A percentile compares a stretch with the other conserved stretches of the same genome.
Conservation (phyloP, 371 early-diverging fungal species). For the Lichtheimia hyalospora region DNA sequence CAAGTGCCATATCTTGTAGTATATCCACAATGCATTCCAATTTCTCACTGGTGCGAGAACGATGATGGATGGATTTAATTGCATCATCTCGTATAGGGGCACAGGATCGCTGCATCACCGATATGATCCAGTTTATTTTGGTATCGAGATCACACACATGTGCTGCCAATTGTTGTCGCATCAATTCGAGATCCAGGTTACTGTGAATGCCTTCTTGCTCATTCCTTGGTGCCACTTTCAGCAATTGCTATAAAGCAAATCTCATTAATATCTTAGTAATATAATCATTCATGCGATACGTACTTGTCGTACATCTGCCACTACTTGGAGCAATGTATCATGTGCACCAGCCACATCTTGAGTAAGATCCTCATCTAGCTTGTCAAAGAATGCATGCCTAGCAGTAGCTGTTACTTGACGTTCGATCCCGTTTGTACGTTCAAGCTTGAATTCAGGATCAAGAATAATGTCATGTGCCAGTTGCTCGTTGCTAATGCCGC, state of each 20-base stretch:
- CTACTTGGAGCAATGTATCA: conserved; percentile 38
- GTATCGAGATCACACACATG: conserved; percentile 44
- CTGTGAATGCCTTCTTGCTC: conserved; percentile 32
- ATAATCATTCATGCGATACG: neutral
- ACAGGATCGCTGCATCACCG: conserved; percentile 62
- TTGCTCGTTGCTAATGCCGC: conserved; percentile 52
- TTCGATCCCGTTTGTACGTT: conserved; percentile 40
- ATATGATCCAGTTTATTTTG: conserved; percentile 43
- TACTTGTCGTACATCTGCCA: conserved; percentile 47
- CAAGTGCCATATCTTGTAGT: conserved; percentile 72
- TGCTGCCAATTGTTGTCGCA: conserved; percentile 55
- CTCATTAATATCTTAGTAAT: conserved; percentile 9
- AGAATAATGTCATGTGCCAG: conserved; percentile 78
- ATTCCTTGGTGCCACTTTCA: conserved; percentile 9
- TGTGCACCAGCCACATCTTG: conserved; percentile 26
- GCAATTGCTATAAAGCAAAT: conserved; percentile 30
- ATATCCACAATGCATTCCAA: conserved; percentile 51
- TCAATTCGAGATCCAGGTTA: conserved; percentile 60
- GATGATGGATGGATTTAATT: conserved; percentile 36
- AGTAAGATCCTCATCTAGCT: conserved; percentile 48
- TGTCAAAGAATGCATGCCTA: conserved; percentile 65
- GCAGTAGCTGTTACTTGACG: conserved; percentile 51
- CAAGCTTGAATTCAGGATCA: conserved; percentile 72
- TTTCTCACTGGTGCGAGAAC: conserved; percentile 16
- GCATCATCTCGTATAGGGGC: conserved; percentile 72